These are phyloP conservation scores for Neurospora terricola DNA, from an alignment of 495 filamentous ascomycete genomes.

Conservation along the genomic window DNA sequence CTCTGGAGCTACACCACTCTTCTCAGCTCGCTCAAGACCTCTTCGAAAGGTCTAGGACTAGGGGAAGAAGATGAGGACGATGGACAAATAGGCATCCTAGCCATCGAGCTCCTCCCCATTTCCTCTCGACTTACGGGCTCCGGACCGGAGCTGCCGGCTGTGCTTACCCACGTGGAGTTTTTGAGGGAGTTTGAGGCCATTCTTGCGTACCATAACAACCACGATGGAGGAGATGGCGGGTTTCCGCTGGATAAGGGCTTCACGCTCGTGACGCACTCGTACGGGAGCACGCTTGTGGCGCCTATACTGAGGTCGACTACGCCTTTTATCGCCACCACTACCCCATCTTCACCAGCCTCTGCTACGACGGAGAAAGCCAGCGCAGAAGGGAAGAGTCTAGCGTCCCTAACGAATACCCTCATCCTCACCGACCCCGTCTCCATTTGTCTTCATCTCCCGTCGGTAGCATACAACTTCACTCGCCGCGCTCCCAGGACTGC, in stretches of 20 bases:
- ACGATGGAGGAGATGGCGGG: background rate
- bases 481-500: slow-evolving; percentile 41
- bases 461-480: slow-evolving; percentile 65
- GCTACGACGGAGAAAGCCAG: background rate
- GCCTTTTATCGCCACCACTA: background rate
- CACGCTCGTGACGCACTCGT: slow-evolving; percentile 51
- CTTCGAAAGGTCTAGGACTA: no score
- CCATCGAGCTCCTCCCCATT: slow-evolving; percentile 54
- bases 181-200: slow-evolving; percentile 42
- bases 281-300: slow-evolving; percentile 52
- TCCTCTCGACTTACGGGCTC: slow-evolving; percentile 46
- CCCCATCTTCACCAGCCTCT: background rate
- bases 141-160: slow-evolving; percentile 9
- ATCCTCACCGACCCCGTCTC: slow-evolving; percentile 58
- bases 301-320: slow-evolving; percentile 44
- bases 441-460: slow-evolving; percentile 53
- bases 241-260: slow-evolving; percentile 28
- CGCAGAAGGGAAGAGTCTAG: slow-evolving; percentile 10
- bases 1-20: slow-evolving; percentile 52
- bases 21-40: slow-evolving; percentile 38
- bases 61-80: slow-evolving; percentile 14
- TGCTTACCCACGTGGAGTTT: slow-evolving; percentile 37
- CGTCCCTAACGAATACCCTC: slow-evolving; percentile 33
- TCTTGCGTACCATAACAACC: slow-evolving; percentile 34
- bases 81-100: slow-evolving; percentile 52